Base-by-base conservation (phyloP, 1,284 basidiomycete genomes). In the Porogramme epimiltina region DNA sequence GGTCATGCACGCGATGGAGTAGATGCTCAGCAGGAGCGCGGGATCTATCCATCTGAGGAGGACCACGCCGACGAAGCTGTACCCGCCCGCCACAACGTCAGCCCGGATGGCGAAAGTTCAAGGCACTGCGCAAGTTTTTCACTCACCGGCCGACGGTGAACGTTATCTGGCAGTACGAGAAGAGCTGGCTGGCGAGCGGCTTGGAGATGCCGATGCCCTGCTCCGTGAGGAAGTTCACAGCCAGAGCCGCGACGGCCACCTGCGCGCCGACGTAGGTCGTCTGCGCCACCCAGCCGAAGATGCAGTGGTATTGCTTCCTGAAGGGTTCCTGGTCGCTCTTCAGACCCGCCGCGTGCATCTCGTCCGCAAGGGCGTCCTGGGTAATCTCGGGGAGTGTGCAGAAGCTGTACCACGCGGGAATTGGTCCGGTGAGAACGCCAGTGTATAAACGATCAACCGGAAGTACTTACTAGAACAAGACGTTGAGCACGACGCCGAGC, bases 361-460 rank as follows among this genome's bases (percentile, higher is more conserved):
- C 78, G 26, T 80, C 70, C 10, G 75, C 73, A 28, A 83, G 70
- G 16, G 82, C 82, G 55, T 86, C 84, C 56, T 89, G 85, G 8
- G 83, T 81, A 52, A 92, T 87, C 66, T 93, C 89, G 19, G 89
- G 90, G 8, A 93, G 75, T 51, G 80, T 71, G 64, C 84, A 85
- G 69, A 90, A 84, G 66, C 82, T 85, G 52, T n/a, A 18, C n/a
- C 5, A 9, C 34, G 16, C 34, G 8, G 28, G 5, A 38, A 8
- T 38, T 20, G 8, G 37, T 38, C n/a, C 37, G 8, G 37, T 11
- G 39, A 31, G 28, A 31, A 6, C 34, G n/a, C 4, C 13, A 24
- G 20, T n/a, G 6, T 18, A 26, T 18, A 15, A 40, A 31, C 28
- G n/a, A n/a, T n/a, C n/a, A n/a, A n/a, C n/a, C n/a, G n/a, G n/a